Conservation (phyloP, 169 alveolate genomes). For the Amoebophrya sp. region DNA sequence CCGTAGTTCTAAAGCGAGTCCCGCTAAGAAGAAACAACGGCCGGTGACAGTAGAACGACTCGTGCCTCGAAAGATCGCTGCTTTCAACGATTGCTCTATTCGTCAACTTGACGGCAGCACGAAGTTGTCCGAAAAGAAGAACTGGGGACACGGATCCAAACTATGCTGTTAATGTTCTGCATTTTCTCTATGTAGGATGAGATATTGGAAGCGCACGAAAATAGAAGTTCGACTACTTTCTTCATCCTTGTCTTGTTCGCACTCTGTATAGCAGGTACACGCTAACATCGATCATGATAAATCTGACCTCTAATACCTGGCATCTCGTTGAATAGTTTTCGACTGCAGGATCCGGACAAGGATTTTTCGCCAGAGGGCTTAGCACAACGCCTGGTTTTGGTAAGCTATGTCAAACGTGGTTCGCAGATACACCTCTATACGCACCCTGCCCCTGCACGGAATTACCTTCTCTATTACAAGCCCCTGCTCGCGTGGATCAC, state of each 20-base stretch:
- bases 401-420: background rate
- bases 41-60: background rate
- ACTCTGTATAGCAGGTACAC: no score
- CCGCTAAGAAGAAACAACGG: no score
- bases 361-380: background rate
- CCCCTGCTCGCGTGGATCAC: background rate
- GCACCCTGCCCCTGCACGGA: background rate
- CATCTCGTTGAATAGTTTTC: background rate
- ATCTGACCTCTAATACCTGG: no score
- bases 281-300: no score
- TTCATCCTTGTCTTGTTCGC: no score
- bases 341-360: background rate
- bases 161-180: no score
- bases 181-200: no score
- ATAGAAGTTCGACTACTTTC: no score
- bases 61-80: background rate
- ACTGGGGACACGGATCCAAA: constrained; percentile 21
- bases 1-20: no score
- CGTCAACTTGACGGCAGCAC: background rate
- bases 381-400: background rate
- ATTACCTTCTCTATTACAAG: background rate
- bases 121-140: background rate
- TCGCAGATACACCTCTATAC: background rate
- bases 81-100: constrained; percentile 8
- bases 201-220: no score